These are phyloP conservation scores for Chlamydomonas asymmetrica DNA, from an alignment of 139 green algal genomes.

Conservation along the genomic window DNA sequence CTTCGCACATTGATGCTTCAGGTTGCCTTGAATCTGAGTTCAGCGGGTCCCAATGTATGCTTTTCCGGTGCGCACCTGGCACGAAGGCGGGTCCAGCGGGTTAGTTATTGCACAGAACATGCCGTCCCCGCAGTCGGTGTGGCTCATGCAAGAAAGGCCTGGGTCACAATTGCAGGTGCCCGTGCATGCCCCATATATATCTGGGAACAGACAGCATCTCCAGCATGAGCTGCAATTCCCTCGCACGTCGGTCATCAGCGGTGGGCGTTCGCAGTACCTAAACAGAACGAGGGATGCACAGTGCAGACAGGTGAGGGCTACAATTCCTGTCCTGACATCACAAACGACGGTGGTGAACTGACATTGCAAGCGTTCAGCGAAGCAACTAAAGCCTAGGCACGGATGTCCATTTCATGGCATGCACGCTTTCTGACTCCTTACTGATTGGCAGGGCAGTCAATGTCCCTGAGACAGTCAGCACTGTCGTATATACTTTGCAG, in stretches of 20 bases:
- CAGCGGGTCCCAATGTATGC: background rate
- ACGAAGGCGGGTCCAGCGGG: slow-evolving; percentile 5
- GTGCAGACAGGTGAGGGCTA: too few species aligned
- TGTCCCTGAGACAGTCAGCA: too few species aligned
- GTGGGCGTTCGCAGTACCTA: slow-evolving; percentile 26
- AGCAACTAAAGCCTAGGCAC: too few species aligned
- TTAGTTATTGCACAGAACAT: slow-evolving; percentile 24
- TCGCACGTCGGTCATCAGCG: background rate
- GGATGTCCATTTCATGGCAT: too few species aligned
- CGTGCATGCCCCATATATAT: slow-evolving; percentile 22
- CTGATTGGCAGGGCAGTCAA: too few species aligned
- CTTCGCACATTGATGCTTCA: background rate
- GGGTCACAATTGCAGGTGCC: slow-evolving; percentile 1
- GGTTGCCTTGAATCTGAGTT: background rate
- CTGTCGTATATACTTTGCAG: too few species aligned
- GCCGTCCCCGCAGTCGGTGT: slow-evolving; percentile 20
- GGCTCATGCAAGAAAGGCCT: background rate
- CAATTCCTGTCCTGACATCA: too few species aligned
- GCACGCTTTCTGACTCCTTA: too few species aligned
- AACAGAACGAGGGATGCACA: too few species aligned
- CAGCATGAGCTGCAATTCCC: slow-evolving; percentile 31
- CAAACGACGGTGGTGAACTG: too few species aligned
- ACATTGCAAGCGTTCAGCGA: too few species aligned
- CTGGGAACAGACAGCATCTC: slow-evolving; percentile 40
- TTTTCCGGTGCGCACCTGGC: slow-evolving; percentile 11